Base-by-base conservation (phyloP, 495 filamentous ascomycete species). In the Bacidia rubella region DNA sequence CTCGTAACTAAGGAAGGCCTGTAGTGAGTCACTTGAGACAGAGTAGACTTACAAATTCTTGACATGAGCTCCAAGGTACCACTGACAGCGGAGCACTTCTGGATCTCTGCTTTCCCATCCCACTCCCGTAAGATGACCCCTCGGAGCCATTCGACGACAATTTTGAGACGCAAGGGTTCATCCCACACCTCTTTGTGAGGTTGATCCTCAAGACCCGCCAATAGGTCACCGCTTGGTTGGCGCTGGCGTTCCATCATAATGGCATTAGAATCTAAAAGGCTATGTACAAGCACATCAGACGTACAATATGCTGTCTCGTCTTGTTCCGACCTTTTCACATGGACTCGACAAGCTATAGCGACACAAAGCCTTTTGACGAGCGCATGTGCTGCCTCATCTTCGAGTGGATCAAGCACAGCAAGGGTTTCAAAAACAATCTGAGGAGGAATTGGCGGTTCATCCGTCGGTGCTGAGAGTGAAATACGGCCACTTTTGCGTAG, bases 141-240 rank as follows among this genome's bases (percentile, higher is more conserved):
- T 49, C 82, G 75, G 19, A 88, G 76, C 86, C 84, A 90, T 60
- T 90, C 86, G 7, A 89, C 67, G n/a, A 88, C 77, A 60, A 64
- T 75, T 17, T 27, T 26, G 12, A 44, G 20, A 17, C 15, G 19
- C 41, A 20, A 5, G 17, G 20, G 7, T 20, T 5, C 15, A 7
- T 5, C 15, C 29, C 29, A 35, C 7, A 7, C 29, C n/a, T n/a
- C n/a, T n/a, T n/a, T n/a, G n/a, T n/a, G n/a, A n/a, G n/a, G n/a
- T n/a, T n/a, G n/a, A n/a, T n/a, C n/a, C n/a, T n/a, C n/a, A n/a
- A n/a, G n/a, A n/a, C n/a, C n/a, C n/a, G n/a, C n/a, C n/a, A n/a
- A n/a, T n/a, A n/a, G n/a, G n/a, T n/a, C n/a, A n/a, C n/a, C n/a
- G n/a, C n/a, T n/a, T n/a, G n/a, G n/a, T n/a, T n/a, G n/a, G n/a